Percentiles rank a stretch among this genome's conserved stretches.
These are phyloP conservation scores for Saturnispora dispora DNA, from an alignment of 805 yeast species.

Conservation along the genomic window DNA sequence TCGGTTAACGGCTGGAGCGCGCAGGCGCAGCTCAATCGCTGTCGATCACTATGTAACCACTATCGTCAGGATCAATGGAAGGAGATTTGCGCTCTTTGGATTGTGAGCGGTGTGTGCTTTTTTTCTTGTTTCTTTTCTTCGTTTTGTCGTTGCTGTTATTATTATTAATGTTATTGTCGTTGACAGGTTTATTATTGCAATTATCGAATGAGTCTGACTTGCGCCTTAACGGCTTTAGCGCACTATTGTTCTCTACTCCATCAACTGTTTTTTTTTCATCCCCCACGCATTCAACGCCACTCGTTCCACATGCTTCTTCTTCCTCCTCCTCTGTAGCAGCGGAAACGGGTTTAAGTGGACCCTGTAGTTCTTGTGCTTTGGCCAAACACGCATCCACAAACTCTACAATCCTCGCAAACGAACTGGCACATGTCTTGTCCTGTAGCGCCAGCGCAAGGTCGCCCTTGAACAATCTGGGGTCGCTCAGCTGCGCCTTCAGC, in stretches of 20 bases:
- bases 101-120: not conserved
- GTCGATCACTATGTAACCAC: conserved; percentile 9
- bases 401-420: conserved; percentile 2
- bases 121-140: conserved; percentile 7
- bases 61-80: conserved; percentile 7
- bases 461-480: conserved; percentile 21
- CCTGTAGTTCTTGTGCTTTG: conserved; percentile 11
- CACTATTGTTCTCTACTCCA: not conserved
- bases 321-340: not conserved
- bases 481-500: conserved; percentile 17
- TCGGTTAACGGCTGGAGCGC: not conserved
- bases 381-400: conserved; percentile 20
- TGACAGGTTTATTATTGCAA: not conserved
- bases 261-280: not conserved
- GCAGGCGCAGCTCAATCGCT: conserved; percentile 10
- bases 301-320: not conserved
- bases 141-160: not conserved
- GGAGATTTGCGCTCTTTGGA: not conserved
- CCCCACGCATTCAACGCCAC: not conserved
- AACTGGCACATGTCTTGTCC: conserved; percentile 4
- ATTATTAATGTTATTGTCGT: not conserved
- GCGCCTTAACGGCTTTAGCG: not conserved
- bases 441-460: conserved; percentile 19
- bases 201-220: not conserved
- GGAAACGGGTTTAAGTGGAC: not conserved